Conservation (phyloP, 345 rosid genomes). For the Brassica juncea region DNA sequence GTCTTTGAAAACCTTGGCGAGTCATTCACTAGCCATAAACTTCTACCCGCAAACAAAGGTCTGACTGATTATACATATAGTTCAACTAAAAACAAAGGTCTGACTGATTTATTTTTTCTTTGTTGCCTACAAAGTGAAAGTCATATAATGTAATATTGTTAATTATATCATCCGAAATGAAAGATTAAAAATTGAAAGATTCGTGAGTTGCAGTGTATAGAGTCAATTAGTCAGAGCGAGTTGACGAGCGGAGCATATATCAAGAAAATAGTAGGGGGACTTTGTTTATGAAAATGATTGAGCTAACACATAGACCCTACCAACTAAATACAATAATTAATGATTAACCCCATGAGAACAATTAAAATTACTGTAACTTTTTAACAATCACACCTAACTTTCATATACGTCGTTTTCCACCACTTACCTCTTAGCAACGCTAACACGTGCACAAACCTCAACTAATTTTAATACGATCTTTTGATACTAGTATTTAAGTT, state of each 20-base stretch:
- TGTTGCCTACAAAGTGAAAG: background rate
- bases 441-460: slow-evolving; percentile 12
- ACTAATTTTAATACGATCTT: background rate
- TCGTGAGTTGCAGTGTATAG: slow-evolving; percentile 13
- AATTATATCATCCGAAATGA: background rate
- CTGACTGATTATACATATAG: background rate
- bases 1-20: no score
- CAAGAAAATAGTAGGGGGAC: slow-evolving; percentile 19
- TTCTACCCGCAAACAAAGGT: no score
- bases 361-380: background rate
- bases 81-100: slow-evolving; percentile 7
- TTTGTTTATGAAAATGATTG: slow-evolving; percentile 43
- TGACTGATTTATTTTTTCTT: background rate
- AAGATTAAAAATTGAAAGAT: background rate
- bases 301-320: slow-evolving; percentile 38
- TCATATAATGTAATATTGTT: background rate
- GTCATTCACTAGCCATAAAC: no score
- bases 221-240: slow-evolving; percentile 32
- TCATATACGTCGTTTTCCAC: slow-evolving; percentile 23
- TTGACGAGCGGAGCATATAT: slow-evolving; percentile 46
- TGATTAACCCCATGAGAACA: slow-evolving; percentile 13
- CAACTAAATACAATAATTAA: slow-evolving; percentile 5
- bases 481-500: no score
- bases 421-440: slow-evolving; percentile 19
- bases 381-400: slow-evolving; percentile 27